Conservation (phyloP, 2,329 filamentous ascomycete species). For the Parastagonospora avenae region DNA sequence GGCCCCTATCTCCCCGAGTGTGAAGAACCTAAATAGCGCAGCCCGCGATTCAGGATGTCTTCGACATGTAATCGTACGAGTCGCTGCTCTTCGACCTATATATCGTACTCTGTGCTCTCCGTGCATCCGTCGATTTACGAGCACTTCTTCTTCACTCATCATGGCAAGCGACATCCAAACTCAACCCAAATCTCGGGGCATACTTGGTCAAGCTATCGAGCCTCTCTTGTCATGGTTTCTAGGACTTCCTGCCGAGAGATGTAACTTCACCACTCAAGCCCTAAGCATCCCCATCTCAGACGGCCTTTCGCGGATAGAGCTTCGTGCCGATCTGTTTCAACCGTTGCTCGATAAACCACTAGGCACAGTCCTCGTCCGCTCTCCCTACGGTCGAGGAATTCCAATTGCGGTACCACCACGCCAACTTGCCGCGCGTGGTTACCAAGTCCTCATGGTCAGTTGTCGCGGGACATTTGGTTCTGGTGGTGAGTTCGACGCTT, state of each 20-base stretch:
- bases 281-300: background rate
- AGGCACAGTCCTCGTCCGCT: background rate
- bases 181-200: background rate
- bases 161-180: no score
- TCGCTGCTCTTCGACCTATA: no score
- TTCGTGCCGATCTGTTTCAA: background rate
- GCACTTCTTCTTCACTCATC: no score
- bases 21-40: no score
- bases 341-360: background rate
- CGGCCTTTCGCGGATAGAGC: background rate
- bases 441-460: conserved; percentile 13
- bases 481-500: conserved; percentile 12
- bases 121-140: no score
- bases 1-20: no score
- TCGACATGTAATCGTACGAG: no score
- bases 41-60: no score
- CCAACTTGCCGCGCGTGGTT: conserved; percentile 12
- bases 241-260: background rate
- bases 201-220: background rate
- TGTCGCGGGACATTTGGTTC: conserved; percentile 19
- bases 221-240: background rate
- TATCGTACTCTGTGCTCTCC: no score
- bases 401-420: background rate
- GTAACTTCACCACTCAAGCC: background rate
- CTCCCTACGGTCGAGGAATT: background rate